A percentile compares a stretch with the other conserved stretches of the same genome.
phyloP scores from a whole-genome alignment of 805 yeast genomes.

The Candida namnaoensis region DNA sequence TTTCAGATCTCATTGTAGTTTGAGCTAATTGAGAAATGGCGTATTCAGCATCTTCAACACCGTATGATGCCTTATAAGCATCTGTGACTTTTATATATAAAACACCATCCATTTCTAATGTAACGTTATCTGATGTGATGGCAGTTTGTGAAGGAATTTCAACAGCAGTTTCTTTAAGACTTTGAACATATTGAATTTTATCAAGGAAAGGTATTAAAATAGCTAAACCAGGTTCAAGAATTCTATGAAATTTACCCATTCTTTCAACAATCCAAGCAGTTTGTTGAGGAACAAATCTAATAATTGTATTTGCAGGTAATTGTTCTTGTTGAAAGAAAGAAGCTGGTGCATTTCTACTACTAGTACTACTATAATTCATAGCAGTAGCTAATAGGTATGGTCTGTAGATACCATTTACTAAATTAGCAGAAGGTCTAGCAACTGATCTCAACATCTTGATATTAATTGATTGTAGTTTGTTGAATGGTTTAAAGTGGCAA shows the following conservation, averaged over 20 bases:
- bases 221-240: conserved; percentile 72
- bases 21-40: conserved; percentile 83
- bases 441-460: neutral
- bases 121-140: conserved; percentile 79
- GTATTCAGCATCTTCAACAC: conserved; percentile 82
- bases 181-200: conserved; percentile 72
- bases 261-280: conserved; percentile 88
- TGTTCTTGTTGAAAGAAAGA: conserved; percentile 45
- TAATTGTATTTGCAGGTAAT: conserved; percentile 66
- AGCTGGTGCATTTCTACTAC: conserved; percentile 18
- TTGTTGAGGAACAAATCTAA: conserved; percentile 82
- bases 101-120: conserved; percentile 79
- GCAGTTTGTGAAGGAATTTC: conserved; percentile 82
- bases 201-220: conserved; percentile 66
- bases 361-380: neutral
- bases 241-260: conserved; percentile 74
- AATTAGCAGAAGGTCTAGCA: neutral
- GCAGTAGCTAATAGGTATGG: too few relatives aligned
- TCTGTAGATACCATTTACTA: too few relatives aligned
- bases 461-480: neutral
- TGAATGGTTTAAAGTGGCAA: neutral
- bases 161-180: conserved; percentile 75
- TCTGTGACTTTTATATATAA: conserved; percentile 70
- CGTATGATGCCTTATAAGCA: conserved; percentile 80
- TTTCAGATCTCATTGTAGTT: conserved; percentile 86